Evolutionary conservation across 2,329 filamentous ascomycete species (phyloP).

Genomic region (Gremmenia infestans): DNA sequence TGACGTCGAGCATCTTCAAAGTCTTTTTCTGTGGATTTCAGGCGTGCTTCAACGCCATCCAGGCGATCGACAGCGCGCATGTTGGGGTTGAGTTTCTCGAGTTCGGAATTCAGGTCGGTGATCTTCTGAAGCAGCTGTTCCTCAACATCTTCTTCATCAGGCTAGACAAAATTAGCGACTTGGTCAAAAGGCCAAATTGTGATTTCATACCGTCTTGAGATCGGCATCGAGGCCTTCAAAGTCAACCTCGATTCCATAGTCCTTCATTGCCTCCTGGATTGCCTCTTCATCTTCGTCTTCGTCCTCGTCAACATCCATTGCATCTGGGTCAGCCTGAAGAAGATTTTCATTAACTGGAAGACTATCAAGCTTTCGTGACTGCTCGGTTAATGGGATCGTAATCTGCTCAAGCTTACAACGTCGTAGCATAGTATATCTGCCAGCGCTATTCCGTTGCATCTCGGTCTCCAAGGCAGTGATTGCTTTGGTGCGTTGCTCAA

Average conservation of each 20-base stretch:
- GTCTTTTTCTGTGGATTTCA: slow-evolving; percentile 80
- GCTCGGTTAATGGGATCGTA: slow-evolving; percentile 69
- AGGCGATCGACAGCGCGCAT: slow-evolving; percentile 93
- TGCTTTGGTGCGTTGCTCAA: slow-evolving; percentile 69
- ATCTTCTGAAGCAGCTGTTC: slow-evolving; percentile 75
- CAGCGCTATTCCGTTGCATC: slow-evolving; percentile 78
- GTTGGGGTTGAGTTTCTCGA: slow-evolving; percentile 94
- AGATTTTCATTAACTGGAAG: slow-evolving; percentile 84
- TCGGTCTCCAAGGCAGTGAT: slow-evolving; percentile 78
- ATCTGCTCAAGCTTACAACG: slow-evolving; percentile 94
- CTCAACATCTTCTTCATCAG: slow-evolving; percentile 66
- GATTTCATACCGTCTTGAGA: slow-evolving; percentile 62
- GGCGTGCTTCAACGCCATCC: slow-evolving; percentile 75
- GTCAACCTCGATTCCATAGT: slow-evolving; percentile 88
- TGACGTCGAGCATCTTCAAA: slow-evolving; percentile 78
- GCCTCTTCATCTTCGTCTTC: slow-evolving; percentile 69
- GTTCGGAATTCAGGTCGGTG: slow-evolving; percentile 64
- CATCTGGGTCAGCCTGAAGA: slow-evolving; percentile 71
- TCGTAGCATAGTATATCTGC: slow-evolving; percentile 77
- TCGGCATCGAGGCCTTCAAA: slow-evolving; percentile 80
- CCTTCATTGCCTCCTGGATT: slow-evolving; percentile 65
- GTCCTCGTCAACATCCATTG: slow-evolving; percentile 91
- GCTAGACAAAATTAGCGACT: slow-evolving; percentile 40
- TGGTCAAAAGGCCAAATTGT: slow-evolving; percentile 9
- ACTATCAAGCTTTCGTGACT: slow-evolving; percentile 68